Conservation (phyloP, 176 grass and related monocot genomes). For the Pontederia paniculata region DNA sequence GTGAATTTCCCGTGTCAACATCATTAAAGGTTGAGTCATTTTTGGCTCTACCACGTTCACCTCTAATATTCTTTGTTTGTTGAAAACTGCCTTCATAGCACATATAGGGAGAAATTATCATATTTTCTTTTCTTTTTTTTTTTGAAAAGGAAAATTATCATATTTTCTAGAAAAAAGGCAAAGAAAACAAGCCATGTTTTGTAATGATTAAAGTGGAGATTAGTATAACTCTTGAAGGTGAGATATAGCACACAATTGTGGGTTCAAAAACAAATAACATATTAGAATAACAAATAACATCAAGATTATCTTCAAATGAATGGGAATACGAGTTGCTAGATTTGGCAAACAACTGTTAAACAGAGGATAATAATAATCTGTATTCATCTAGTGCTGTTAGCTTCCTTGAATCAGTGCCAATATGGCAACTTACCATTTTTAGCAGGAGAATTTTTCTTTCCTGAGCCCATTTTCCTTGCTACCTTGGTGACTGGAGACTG, state of each 20-base stretch:
- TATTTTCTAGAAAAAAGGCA: background rate
- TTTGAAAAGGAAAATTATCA: background rate
- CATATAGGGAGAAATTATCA: too few species aligned
- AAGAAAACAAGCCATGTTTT: background rate
- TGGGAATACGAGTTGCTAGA: too few species aligned
- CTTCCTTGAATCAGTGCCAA: background rate
- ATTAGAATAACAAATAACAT: too few species aligned
- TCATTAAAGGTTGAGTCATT: constrained; percentile 19
- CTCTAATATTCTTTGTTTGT: too few species aligned
- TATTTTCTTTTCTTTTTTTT: too few species aligned
- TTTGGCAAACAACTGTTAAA: too few species aligned
- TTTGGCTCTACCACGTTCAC: background rate
- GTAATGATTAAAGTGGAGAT: background rate
- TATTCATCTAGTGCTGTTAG: background rate
- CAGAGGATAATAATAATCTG: background rate
- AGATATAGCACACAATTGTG: too few species aligned
- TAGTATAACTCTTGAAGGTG: background rate
- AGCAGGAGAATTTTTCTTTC: background rate
- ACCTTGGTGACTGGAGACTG: background rate
- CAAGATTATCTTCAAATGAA: too few species aligned
- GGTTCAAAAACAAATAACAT: too few species aligned
- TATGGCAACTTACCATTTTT: background rate
- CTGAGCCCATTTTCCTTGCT: background rate
- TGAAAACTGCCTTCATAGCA: too few species aligned
- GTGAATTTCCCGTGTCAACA: constrained; percentile 20